phyloP scores from a whole-genome alignment of 352 stramenopile genomes.

The Globisporangium canariense region DNA sequence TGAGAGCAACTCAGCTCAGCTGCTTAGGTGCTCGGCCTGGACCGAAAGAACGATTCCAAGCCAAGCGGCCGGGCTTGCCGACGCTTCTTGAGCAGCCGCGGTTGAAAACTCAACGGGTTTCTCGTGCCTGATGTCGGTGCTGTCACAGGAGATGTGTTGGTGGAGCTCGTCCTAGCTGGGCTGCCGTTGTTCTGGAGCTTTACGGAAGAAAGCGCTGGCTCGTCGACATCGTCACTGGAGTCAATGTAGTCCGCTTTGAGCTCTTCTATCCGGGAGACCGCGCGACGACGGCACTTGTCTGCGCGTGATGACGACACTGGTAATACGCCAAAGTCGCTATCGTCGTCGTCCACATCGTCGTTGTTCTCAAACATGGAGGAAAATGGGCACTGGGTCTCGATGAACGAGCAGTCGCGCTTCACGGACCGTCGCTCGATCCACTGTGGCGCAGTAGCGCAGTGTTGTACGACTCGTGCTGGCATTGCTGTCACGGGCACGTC shows the following conservation, averaged over 20 bases:
- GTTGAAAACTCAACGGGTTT: constrained; percentile 12
- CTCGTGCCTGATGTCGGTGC: not conserved
- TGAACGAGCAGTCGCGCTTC: constrained; percentile 23
- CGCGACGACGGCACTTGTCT: constrained; percentile 5
- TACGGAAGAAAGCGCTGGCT: not conserved
- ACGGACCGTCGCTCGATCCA: constrained; percentile 21
- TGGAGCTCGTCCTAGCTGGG: not conserved
- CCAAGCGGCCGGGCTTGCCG: constrained; percentile 16
- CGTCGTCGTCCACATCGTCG: constrained; percentile 4
- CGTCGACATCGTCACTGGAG: constrained; percentile 12
- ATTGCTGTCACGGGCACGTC: not conserved
- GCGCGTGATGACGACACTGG: not conserved
- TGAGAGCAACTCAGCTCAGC: not conserved
- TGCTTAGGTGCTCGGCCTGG: constrained; percentile 11
- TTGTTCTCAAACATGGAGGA: constrained; percentile 7
- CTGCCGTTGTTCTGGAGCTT: not conserved
- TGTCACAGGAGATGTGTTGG: not conserved
- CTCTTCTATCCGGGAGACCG: constrained; percentile 16
- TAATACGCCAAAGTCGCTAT: not conserved
- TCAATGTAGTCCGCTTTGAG: constrained; percentile 15
- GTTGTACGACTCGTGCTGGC: not conserved
- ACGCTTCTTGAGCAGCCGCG: constrained; percentile 17
- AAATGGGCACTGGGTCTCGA: constrained; percentile 8
- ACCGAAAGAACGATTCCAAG: constrained; percentile 13
- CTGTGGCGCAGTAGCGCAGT: not conserved